Base-by-base conservation (phyloP, 2,329 filamentous ascomycete species). In the Xylariaceae sp. region DNA sequence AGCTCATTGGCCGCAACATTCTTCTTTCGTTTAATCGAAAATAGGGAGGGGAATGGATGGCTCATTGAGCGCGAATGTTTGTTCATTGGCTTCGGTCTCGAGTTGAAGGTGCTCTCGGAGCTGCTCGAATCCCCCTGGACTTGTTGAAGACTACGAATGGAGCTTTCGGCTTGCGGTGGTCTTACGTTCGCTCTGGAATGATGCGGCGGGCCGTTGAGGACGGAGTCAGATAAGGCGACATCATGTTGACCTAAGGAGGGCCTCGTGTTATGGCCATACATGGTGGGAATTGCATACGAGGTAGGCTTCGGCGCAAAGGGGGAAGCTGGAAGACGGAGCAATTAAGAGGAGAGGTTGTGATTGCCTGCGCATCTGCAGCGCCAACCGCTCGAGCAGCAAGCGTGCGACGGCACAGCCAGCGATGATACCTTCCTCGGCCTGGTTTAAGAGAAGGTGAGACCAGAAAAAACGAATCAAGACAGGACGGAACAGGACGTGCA, bases 31-130 rank as follows among this genome's bases (percentile, higher is more conserved):
- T 76, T 80, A 62, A 76, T 75, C 37, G 82, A 80, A 69, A 92
- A 90, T 37, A 92, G 74, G 15, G 85, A 86, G 6, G 89, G 87
- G 64, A 93, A 88, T 9, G 90, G 89, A 68, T 93, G 87, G 78
- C 90, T 94, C 77, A 88, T 83, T 57, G 90, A 92, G 57, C 89
- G 85, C 34, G 76, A 75, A 73, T 87, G 84, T 50, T 68, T 65
- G 45, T 63, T 61, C 45, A 66, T 58, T 45, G 67, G 63, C 41
- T 66, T 69, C 50, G 68, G 58, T 49, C 67, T 69, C 44, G 67
- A 56, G 49, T 65, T 55, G 30, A 68, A 62, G 56, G 67, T 67
- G 65, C 72, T 67, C 55, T 71, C 68, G 45, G 79, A 80, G 70
- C 74, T 78, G 70, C 75, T 78, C 47, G 76, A 76, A 60, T 77